Percentiles rank a stretch among this genome's conserved stretches.
phyloP scores from a whole-genome alignment of 108 stramenopile species.

The Skeletonema potamos region DNA sequence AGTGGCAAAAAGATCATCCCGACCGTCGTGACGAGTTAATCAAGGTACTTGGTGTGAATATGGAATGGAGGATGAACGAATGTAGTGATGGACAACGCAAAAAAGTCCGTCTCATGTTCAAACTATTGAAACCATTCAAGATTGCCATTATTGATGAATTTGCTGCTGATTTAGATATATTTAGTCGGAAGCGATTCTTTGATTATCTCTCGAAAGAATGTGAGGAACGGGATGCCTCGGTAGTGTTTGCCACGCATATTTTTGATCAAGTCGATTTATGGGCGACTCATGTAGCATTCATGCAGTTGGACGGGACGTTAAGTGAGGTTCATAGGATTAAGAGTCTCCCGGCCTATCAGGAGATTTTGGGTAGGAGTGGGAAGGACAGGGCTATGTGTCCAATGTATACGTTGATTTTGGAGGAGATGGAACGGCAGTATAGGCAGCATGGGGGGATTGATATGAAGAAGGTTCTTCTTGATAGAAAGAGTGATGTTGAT shows the following conservation, averaged over 20 bases:
- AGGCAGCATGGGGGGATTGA: not conserved
- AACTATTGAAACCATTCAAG: constrained; percentile 39
- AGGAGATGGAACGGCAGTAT: constrained; percentile 49
- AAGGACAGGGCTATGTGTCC: constrained; percentile 43
- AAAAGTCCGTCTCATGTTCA: constrained; percentile 53
- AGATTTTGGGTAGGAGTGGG: constrained; percentile 32
- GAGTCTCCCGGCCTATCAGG: constrained; percentile 37
- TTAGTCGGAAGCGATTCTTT: constrained; percentile 91
- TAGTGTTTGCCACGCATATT: constrained; percentile 98
- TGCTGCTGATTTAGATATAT: constrained; percentile 95
- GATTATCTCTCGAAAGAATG: constrained; percentile 92
- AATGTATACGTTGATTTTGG: constrained; percentile 50
- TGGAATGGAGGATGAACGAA: constrained; percentile 98
- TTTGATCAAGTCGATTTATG: constrained; percentile 93
- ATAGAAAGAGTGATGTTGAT: not conserved
- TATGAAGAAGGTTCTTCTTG: not conserved
- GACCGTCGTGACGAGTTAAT: constrained; percentile 95
- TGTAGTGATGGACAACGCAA: constrained; percentile 55
- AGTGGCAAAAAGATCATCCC: constrained; percentile 91
- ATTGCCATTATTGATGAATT: constrained; percentile 90
- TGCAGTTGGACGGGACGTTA: constrained; percentile 40
- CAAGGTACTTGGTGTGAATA: constrained; percentile 93
- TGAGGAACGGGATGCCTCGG: constrained; percentile 85
- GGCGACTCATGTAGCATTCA: constrained; percentile 42
- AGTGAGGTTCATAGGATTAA: constrained; percentile 28